These are phyloP conservation scores for Termitomyces titanicus DNA, from an alignment of 768 basidiomycete genomes.

Conservation along the genomic window DNA sequence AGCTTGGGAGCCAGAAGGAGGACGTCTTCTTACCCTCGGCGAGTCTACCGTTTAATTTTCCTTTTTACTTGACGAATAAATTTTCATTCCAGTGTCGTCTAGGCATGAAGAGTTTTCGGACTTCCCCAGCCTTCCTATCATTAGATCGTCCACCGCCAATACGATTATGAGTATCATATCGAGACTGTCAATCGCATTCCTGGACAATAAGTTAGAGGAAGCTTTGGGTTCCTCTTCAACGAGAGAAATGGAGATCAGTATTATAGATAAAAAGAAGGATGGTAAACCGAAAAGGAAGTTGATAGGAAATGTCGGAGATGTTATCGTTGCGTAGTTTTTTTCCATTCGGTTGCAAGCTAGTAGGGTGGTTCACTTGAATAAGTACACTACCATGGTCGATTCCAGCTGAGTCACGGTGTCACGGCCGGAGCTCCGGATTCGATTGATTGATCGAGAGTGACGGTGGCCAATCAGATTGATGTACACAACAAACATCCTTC, in stretches of 20 bases:
- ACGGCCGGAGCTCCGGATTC: too few relatives aligned
- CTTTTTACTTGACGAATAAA: background rate
- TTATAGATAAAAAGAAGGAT: constrained; percentile 40
- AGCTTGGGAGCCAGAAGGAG: constrained; percentile 48
- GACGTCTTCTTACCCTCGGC: constrained; percentile 48
- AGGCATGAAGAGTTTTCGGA: constrained; percentile 47
- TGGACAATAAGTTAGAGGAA: constrained; percentile 37
- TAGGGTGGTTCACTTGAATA: too few relatives aligned
- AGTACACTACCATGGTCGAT: too few relatives aligned
- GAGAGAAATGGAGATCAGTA: constrained; percentile 33
- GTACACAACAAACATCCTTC: constrained; percentile 1
- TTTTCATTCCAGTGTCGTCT: constrained; percentile 33
- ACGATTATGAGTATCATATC: constrained; percentile 32
- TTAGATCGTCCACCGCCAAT: constrained; percentile 28
- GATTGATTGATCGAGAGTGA: background rate
- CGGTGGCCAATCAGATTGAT: background rate
- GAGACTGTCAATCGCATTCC: constrained; percentile 37
- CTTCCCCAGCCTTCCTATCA: constrained; percentile 39
- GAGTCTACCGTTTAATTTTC: constrained; percentile 7
- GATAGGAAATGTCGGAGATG: constrained; percentile 39
- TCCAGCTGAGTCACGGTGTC: too few relatives aligned
- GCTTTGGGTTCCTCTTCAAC: constrained; percentile 25
- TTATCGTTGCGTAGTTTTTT: constrained; percentile 32
- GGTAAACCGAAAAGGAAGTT: constrained; percentile 42
- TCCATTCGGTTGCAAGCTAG: too few relatives aligned